These are phyloP conservation scores for Thelephora ganbajun DNA, from an alignment of 768 basidiomycete species.

Conservation along the genomic window DNA sequence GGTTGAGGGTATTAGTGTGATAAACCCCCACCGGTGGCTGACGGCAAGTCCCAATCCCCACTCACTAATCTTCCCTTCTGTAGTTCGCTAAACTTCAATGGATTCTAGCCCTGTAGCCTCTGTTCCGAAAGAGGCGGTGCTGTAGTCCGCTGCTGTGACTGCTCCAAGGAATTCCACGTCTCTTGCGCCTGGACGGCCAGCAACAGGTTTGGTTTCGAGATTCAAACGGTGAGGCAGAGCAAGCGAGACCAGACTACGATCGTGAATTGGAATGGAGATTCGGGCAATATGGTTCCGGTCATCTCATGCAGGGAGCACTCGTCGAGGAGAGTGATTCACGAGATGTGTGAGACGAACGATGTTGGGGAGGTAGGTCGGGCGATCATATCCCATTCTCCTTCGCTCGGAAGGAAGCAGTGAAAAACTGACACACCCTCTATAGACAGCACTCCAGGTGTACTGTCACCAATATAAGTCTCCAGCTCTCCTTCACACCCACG, in stretches of 20 bases:
- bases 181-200: constrained; percentile 84
- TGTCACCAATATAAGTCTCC: constrained; percentile 77
- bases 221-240: constrained; percentile 72
- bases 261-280: constrained; percentile 64
- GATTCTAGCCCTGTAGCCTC: constrained; percentile 31
- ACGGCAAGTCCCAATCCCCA: constrained; percentile 33
- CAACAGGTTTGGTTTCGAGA: constrained; percentile 85
- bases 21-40: constrained; percentile 60
- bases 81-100: constrained; percentile 5
- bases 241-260: constrained; percentile 51
- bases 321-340: constrained; percentile 58
- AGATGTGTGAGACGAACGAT: constrained; percentile 77
- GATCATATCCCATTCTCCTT: neutral
- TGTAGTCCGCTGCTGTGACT: constrained; percentile 74
- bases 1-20: constrained; percentile 76
- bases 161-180: constrained; percentile 67
- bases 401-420: neutral
- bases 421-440: constrained; percentile 1
- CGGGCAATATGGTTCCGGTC: constrained; percentile 67
- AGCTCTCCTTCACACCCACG: constrained; percentile 57
- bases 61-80: too few species aligned
- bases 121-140: constrained; percentile 67
- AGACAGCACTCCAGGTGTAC: constrained; percentile 89
- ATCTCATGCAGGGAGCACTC: constrained; percentile 69
- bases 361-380: constrained; percentile 54